Evolutionary conservation across 139 green algal species (phyloP).

Genomic region (Haematococcus sp.): DNA sequence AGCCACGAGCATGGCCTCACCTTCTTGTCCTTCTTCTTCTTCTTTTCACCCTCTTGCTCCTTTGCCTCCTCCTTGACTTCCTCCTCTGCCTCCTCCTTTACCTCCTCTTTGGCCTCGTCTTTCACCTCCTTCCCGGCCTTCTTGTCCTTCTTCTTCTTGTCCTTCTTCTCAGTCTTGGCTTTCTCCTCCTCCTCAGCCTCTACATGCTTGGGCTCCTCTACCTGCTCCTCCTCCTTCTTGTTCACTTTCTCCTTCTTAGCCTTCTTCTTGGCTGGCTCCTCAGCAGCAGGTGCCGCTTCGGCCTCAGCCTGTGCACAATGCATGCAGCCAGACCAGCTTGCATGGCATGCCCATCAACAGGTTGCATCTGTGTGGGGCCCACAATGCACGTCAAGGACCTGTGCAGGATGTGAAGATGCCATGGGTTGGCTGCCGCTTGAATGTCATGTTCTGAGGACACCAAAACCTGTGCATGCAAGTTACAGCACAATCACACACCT

Average conservation of each 20-base stretch:
- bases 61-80: neutral
- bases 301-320: neutral
- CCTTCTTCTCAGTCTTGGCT: conserved; percentile 2
- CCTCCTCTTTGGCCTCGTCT: neutral
- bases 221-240: neutral
- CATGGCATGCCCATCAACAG: too few species aligned
- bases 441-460: too few species aligned
- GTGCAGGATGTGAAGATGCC: too few species aligned
- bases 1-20: too few species aligned
- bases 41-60: neutral
- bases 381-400: too few species aligned
- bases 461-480: too few species aligned
- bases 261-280: conserved; percentile 15
- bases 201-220: neutral
- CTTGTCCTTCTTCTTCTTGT: conserved; percentile 26
- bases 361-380: too few species aligned
- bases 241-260: conserved; percentile 6
- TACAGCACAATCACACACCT: too few species aligned
- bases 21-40: conserved; percentile 19
- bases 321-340: neutral
- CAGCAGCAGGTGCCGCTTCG: neutral
- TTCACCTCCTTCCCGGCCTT: conserved; percentile 1
- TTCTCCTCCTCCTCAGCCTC: neutral
- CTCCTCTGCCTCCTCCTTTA: neutral
- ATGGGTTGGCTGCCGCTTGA: too few species aligned